phyloP scores from a whole-genome alignment of 2,329 filamentous ascomycete species.

The Alternaria rosae region DNA sequence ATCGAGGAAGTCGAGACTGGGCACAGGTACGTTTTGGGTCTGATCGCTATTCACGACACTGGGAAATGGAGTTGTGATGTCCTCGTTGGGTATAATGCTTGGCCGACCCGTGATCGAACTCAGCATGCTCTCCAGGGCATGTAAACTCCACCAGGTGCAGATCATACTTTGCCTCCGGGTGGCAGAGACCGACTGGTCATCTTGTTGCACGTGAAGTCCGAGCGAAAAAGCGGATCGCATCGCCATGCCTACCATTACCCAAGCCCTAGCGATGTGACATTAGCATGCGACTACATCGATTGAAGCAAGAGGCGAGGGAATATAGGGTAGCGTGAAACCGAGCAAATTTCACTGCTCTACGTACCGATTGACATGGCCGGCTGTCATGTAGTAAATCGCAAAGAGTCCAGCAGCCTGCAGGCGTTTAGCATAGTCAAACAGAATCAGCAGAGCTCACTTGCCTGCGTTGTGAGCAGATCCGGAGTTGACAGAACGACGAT shows the following conservation, averaged over 20 bases:
- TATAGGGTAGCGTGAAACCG: not conserved
- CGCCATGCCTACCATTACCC: constrained; percentile 40
- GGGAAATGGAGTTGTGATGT: constrained; percentile 38
- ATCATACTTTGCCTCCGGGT: constrained; percentile 37
- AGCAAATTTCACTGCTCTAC: constrained; percentile 4
- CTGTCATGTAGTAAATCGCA: constrained; percentile 46
- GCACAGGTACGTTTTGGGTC: not conserved
- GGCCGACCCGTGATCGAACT: constrained; percentile 47
- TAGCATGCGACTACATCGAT: constrained; percentile 12
- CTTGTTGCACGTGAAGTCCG: constrained; percentile 45
- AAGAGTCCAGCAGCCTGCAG: constrained; percentile 35
- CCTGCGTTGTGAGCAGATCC: constrained; percentile 15
- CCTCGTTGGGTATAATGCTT: constrained; percentile 36
- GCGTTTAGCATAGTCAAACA: not conserved
- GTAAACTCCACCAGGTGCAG: constrained; percentile 49
- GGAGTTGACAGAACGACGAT: constrained; percentile 37
- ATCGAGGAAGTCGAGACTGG: constrained; percentile 5
- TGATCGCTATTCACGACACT: not conserved
- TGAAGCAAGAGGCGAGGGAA: not conserved
- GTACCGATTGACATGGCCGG: constrained; percentile 40
- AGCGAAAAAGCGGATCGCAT: constrained; percentile 42
- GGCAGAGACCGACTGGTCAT: constrained; percentile 20
- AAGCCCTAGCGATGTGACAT: constrained; percentile 33
- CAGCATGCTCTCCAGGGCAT: constrained; percentile 43
- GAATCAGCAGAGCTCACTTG: constrained; percentile 18